Percentiles rank a stretch among this genome's conserved stretches.
These are phyloP conservation scores for Geotrichum fermentans DNA, from an alignment of 1,139 yeast genomes.

Conservation along the genomic window DNA sequence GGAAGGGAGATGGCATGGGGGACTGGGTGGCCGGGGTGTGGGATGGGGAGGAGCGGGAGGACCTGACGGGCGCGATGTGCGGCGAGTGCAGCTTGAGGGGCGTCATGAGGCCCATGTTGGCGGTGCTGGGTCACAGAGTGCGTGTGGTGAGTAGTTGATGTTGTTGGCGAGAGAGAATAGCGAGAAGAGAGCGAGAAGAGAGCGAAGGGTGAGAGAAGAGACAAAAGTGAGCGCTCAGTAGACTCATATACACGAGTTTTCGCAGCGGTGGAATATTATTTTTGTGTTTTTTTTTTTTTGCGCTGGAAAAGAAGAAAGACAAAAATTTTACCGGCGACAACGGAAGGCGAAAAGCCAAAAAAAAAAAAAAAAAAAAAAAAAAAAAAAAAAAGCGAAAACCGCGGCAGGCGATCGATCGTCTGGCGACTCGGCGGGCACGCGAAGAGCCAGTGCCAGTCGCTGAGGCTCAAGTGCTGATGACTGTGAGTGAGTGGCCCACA, in stretches of 20 bases:
- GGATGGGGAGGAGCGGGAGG: slow-evolving; percentile 5
- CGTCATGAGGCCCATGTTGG: slow-evolving; percentile 4
- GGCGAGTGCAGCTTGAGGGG: slow-evolving; percentile 9
- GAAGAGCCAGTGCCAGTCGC: too few relatives aligned
- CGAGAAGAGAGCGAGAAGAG: not conserved
- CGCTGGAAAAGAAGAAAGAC: too few relatives aligned
- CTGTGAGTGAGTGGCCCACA: too few relatives aligned
- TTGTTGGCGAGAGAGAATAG: not conserved
- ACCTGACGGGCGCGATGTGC: slow-evolving; percentile 2
- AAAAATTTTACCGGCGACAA: not conserved
- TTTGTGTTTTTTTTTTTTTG: too few relatives aligned
- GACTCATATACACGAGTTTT: too few relatives aligned
- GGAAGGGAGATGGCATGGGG: slow-evolving; percentile 5
- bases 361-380: slow-evolving; percentile 1
- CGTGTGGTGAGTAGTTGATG: not conserved
- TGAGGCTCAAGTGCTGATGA: too few relatives aligned
- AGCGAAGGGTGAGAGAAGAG: not conserved
- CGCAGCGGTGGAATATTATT: too few relatives aligned
- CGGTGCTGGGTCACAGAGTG: not conserved
- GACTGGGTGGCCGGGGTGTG: not conserved
- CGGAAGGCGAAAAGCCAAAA: not conserved
- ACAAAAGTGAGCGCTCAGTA: not conserved
- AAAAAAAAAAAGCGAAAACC: too few relatives aligned
- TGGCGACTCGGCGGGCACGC: too few relatives aligned
- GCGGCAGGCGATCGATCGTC: too few relatives aligned